These are phyloP conservation scores for Pyrenopolyporus hunteri DNA, from an alignment of 495 filamentous ascomycete genomes.

Conservation along the genomic window DNA sequence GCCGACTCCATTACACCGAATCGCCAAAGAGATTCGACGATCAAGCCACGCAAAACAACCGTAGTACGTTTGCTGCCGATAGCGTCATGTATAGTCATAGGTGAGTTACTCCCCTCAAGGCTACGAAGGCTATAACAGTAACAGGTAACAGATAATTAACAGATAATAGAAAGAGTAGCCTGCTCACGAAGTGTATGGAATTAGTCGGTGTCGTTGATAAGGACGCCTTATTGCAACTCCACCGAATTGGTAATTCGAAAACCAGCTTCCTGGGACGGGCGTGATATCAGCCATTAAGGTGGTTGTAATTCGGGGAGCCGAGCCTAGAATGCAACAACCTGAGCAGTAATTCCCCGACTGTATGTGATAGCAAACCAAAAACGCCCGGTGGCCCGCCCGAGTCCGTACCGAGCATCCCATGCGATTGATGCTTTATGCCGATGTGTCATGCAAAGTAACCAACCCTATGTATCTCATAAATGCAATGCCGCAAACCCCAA, in stretches of 20 bases:
- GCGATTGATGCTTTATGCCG: slow-evolving; percentile 28
- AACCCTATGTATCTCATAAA: slow-evolving; percentile 26
- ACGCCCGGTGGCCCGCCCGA: slow-evolving; percentile 16
- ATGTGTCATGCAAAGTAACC: slow-evolving; percentile 38
- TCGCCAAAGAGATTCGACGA: neutral
- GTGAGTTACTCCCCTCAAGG: no score
- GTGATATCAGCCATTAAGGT: neutral
- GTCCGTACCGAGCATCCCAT: slow-evolving; percentile 7
- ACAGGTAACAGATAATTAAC: no score
- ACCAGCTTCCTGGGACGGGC: slow-evolving; percentile 3
- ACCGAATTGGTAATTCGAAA: neutral
- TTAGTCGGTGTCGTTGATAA: neutral
- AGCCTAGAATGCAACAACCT: neutral
- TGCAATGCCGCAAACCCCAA: slow-evolving; percentile 27
- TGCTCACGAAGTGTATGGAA: neutral
- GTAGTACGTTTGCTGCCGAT: no score
- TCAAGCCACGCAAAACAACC: no score
- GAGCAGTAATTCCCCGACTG: slow-evolving; percentile 5
- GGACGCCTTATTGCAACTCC: neutral
- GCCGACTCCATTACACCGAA: slow-evolving; percentile 14
- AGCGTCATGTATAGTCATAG: no score
- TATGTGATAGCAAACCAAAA: slow-evolving; percentile 14
- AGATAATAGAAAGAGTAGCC: neutral
- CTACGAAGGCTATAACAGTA: no score
- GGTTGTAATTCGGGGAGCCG: neutral